A percentile compares a stretch with the other conserved stretches of the same genome.
Evolutionary conservation across 768 basidiomycete species (phyloP).

Genomic region (Leccinum fibrillosum): DNA sequence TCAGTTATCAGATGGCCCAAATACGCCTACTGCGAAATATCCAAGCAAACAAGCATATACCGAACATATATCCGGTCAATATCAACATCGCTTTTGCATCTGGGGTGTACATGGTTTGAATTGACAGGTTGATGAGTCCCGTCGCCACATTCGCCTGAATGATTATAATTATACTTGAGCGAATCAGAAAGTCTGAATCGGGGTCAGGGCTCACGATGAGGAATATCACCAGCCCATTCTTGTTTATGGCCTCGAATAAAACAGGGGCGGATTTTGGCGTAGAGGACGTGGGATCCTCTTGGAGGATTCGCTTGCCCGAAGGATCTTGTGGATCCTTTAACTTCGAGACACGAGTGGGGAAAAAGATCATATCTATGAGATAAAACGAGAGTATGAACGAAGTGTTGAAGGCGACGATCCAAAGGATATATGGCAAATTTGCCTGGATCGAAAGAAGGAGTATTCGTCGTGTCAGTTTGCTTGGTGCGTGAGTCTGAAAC

Average conservation of each 20-base stretch:
- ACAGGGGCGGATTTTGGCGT: conserved; percentile 34
- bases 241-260: conserved; percentile 80
- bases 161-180: neutral
- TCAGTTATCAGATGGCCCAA: conserved; percentile 23
- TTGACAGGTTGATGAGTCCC: conserved; percentile 75
- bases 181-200: neutral
- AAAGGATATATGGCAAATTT: conserved; percentile 85
- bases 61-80: conserved; percentile 56
- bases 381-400: conserved; percentile 82
- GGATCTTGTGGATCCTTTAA: conserved; percentile 23
- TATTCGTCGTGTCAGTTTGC: neutral
- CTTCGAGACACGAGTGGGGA: conserved; percentile 40
- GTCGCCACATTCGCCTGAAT: conserved; percentile 83
- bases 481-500: neutral
- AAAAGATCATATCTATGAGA: conserved; percentile 69
- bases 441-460: conserved; percentile 47
- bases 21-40: conserved; percentile 33
- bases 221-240: conserved; percentile 76
- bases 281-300: conserved; percentile 21
- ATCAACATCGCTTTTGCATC: conserved; percentile 57
- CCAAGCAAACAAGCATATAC: conserved; percentile 67
- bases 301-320: conserved; percentile 23
- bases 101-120: conserved; percentile 77
- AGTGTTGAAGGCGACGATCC: conserved; percentile 87
- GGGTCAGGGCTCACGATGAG: conserved; percentile 57